Conservation (phyloP, 441 rosid species). For the Gossypium gossypioides region DNA sequence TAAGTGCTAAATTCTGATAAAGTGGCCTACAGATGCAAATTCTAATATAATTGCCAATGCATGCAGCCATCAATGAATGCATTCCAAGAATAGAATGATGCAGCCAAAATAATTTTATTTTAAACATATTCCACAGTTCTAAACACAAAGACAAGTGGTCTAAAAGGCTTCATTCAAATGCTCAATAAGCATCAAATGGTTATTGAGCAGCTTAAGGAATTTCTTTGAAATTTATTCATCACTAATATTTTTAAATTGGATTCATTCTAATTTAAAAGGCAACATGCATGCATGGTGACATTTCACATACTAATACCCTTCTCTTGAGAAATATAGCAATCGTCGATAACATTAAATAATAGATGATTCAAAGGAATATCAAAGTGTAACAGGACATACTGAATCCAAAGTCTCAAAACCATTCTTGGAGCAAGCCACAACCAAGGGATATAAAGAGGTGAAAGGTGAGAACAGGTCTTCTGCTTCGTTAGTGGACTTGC, state of each 20-base stretch:
- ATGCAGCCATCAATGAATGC: neutral
- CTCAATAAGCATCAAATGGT: neutral
- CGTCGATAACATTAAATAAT: neutral
- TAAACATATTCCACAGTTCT: neutral
- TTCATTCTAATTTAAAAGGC: neutral
- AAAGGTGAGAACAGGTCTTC: conserved; percentile 84
- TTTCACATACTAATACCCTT: neutral
- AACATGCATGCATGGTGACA: neutral
- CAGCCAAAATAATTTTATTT: neutral
- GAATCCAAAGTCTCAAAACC: conserved; percentile 84
- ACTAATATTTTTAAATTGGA: too few relatives aligned
- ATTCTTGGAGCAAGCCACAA: conserved; percentile 68
- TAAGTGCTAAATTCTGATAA: neutral
- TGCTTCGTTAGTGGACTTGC: conserved; percentile 29
- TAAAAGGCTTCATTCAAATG: neutral
- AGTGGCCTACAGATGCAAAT: neutral
- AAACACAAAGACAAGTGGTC: neutral
- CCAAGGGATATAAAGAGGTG: conserved; percentile 66
- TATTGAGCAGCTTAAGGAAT: neutral
- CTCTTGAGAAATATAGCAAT: neutral
- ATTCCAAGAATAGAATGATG: neutral
- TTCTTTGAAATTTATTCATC: neutral
- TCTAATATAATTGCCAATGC: neutral
- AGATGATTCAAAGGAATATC: conserved; percentile 1
- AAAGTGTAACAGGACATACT: conserved; percentile 32